These are phyloP conservation scores for Cicer pinnatifidum DNA, from an alignment of 306 rosid genomes.

Conservation along the genomic window DNA sequence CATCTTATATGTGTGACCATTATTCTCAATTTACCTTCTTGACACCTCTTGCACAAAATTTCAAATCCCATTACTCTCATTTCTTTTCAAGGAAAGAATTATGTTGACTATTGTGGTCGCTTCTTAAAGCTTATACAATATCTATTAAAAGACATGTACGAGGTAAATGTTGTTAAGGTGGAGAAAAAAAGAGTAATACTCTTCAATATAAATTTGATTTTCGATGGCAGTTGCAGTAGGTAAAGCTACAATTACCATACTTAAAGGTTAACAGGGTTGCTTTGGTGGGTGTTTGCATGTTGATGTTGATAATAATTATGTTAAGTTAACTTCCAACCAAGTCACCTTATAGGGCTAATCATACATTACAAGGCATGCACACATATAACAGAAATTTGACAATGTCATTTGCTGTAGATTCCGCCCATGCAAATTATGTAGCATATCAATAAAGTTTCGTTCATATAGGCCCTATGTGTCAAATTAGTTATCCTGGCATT, in stretches of 20 bases:
- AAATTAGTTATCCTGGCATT: constrained; percentile 18
- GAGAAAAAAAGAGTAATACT: constrained; percentile 19
- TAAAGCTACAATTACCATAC: constrained; percentile 16
- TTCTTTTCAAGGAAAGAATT: constrained; percentile 40
- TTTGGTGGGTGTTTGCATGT: constrained; percentile 22
- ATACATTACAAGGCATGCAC: constrained; percentile 13
- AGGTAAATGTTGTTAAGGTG: constrained; percentile 18
- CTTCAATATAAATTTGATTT: constrained; percentile 28
- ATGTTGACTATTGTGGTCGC: constrained; percentile 30
- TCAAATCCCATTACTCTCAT: constrained; percentile 34
- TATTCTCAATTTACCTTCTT: constrained; percentile 30
- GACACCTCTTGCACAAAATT: constrained; percentile 29
- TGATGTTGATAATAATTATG: neutral
- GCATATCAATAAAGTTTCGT: constrained; percentile 1
- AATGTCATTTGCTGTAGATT: constrained; percentile 20
- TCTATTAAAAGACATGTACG: constrained; percentile 23
- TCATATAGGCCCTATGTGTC: neutral
- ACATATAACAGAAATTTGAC: constrained; percentile 20
- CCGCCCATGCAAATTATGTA: constrained; percentile 1
- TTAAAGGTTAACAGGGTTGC: constrained; percentile 17
- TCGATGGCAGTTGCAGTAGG: constrained; percentile 27
- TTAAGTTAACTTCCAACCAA: neutral
- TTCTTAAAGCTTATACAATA: constrained; percentile 35
- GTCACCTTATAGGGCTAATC: constrained; percentile 22
- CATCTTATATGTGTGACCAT: constrained; percentile 14